Evolutionary conservation across 352 stramenopile species (phyloP).

Genomic region (Phytopythium ostracodes): DNA sequence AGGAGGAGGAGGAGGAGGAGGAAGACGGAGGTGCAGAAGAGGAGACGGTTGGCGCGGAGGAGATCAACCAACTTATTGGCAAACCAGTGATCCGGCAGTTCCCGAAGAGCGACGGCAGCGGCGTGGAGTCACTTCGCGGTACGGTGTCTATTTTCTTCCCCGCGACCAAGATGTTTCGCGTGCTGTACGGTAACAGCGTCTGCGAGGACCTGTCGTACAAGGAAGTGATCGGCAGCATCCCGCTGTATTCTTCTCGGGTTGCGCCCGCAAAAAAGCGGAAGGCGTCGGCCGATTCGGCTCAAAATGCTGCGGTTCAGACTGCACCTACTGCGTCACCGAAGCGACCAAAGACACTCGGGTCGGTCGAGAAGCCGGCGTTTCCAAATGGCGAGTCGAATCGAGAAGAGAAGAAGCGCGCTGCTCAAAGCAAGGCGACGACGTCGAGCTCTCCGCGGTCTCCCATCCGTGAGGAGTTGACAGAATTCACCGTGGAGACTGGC

Average conservation of each 20-base stretch:
- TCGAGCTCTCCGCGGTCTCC: not conserved
- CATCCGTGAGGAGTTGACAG: not conserved
- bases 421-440: not conserved
- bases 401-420: slow-evolving; percentile 1
- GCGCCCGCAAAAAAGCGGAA: slow-evolving; percentile 47
- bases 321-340: slow-evolving; percentile 20
- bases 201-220: slow-evolving; percentile 58
- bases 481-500: slow-evolving; percentile 18
- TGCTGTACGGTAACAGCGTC: slow-evolving; percentile 54
- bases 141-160: slow-evolving; percentile 68
- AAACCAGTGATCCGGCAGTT: slow-evolving; percentile 37
- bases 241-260: slow-evolving; percentile 23
- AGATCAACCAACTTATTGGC: slow-evolving; percentile 45
- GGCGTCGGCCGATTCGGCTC: not conserved
- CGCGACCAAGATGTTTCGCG: slow-evolving; percentile 71
- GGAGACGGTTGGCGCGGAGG: slow-evolving; percentile 17
- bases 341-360: slow-evolving; percentile 15
- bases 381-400: slow-evolving; percentile 19
- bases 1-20: slow-evolving; percentile 15
- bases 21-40: slow-evolving; percentile 13
- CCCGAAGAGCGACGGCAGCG: slow-evolving; percentile 21
- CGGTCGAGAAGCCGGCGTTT: not conserved
- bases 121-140: slow-evolving; percentile 31
- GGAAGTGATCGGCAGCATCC: slow-evolving; percentile 58
- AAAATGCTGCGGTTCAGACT: not conserved